Evolutionary conservation across 2,329 filamentous ascomycete genomes (phyloP).

Genomic region (Lachnellula suecica): DNA sequence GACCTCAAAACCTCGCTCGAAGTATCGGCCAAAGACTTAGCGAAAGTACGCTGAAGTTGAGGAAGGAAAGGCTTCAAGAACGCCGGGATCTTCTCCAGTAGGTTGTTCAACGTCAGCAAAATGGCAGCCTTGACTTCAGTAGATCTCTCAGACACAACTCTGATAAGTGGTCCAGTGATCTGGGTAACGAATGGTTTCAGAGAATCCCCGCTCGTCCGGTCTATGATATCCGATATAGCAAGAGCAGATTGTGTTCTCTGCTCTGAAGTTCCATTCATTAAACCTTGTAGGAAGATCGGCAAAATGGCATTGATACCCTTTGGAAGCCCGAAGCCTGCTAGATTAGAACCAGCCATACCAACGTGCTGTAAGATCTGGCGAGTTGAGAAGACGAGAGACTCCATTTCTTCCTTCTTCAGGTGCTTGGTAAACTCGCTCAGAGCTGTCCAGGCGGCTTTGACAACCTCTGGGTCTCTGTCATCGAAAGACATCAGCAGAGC

Average conservation of each 20-base stretch:
- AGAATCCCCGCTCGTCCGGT: constrained; percentile 83
- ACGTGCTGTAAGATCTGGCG: constrained; percentile 84
- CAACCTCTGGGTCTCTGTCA: constrained; percentile 77
- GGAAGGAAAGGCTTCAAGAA: constrained; percentile 96
- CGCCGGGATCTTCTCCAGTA: constrained; percentile 93
- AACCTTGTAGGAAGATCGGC: constrained; percentile 94
- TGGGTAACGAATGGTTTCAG: constrained; percentile 95
- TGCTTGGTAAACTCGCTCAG: constrained; percentile 85
- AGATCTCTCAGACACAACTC: constrained; percentile 94
- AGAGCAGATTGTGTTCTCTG: constrained; percentile 90
- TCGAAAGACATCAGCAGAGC: constrained; percentile 89
- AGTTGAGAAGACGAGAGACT: constrained; percentile 82
- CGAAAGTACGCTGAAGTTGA: constrained; percentile 94
- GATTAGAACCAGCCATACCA: constrained; percentile 78
- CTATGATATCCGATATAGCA: constrained; percentile 93
- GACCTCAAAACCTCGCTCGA: constrained; percentile 85
- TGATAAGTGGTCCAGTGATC: constrained; percentile 95
- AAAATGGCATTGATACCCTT: constrained; percentile 97
- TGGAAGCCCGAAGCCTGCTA: constrained; percentile 86
- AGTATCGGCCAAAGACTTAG: constrained; percentile 90
- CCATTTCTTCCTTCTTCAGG: constrained; percentile 97
- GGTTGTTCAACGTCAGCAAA: constrained; percentile 87
- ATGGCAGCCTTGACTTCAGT: constrained; percentile 96
- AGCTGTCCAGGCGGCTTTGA: constrained; percentile 87
- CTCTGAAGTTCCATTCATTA: constrained; percentile 94